Evolutionary conservation across 495 filamentous ascomycete genomes (phyloP).

Genomic region (Aspergillus mulundensis): DNA sequence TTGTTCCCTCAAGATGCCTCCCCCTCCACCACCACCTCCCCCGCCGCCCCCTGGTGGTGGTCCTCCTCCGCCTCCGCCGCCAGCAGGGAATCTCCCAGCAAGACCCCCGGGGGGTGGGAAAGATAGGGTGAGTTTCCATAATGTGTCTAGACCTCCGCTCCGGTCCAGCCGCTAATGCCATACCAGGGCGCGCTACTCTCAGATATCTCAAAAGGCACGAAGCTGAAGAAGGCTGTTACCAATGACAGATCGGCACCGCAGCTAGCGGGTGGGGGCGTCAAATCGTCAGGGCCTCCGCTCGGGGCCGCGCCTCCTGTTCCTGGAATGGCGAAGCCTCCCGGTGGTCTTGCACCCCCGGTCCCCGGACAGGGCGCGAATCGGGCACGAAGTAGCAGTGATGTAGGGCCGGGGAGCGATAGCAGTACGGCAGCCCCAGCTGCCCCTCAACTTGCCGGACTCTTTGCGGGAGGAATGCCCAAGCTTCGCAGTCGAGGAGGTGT

Average conservation of each 20-base stretch:
- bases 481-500: conserved; percentile 84
- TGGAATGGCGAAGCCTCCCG: conserved; percentile 55
- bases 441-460: conserved; percentile 83
- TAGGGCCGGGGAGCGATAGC: conserved; percentile 41
- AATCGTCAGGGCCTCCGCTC: conserved; percentile 53
- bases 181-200: conserved; percentile 77
- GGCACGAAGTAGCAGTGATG: conserved; percentile 79
- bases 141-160: neutral
- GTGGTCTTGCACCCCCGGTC: conserved; percentile 72
- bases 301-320: conserved; percentile 81
- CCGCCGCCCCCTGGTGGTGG: conserved; percentile 57
- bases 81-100: conserved; percentile 44
- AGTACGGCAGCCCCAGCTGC: conserved; percentile 50
- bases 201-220: conserved; percentile 81
- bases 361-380: conserved; percentile 50
- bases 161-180: conserved; percentile 27
- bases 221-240: conserved; percentile 81
- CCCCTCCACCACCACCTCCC: conserved; percentile 69
- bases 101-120: conserved; percentile 47
- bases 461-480: conserved; percentile 95
- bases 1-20: conserved; percentile 49
- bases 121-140: conserved; percentile 50
- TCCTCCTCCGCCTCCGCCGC: conserved; percentile 67
- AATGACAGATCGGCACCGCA: conserved; percentile 89
- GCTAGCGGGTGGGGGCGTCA: conserved; percentile 53